A percentile compares a stretch with the other conserved stretches of the same genome.
Conservation (phyloP, 2,329 filamentous ascomycete genomes). For the Polytolypa hystricis region DNA sequence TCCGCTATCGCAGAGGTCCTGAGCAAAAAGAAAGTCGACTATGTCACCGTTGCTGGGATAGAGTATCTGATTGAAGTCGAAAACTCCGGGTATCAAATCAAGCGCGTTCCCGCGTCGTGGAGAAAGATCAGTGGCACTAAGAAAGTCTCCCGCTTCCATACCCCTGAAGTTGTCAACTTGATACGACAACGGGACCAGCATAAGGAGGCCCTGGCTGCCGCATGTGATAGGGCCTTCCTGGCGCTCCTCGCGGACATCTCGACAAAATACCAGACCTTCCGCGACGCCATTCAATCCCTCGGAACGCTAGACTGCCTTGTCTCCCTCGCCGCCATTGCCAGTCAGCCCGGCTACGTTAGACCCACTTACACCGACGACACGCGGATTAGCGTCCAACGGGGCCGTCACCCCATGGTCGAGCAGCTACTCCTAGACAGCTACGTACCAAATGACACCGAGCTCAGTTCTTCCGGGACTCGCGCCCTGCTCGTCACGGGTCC, state of each 20-base stretch:
- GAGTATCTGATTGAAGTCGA: slow-evolving; percentile 91
- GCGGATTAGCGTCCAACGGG: slow-evolving; percentile 58
- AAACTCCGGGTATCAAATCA: slow-evolving; percentile 59
- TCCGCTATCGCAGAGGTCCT: slow-evolving; percentile 59
- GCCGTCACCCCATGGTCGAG: slow-evolving; percentile 92
- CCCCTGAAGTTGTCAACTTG: slow-evolving; percentile 74
- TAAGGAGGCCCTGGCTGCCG: slow-evolving; percentile 82
- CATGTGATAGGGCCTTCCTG: slow-evolving; percentile 74
- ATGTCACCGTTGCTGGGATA: slow-evolving; percentile 76
- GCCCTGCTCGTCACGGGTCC: slow-evolving; percentile 88
- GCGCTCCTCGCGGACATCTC: slow-evolving; percentile 63
- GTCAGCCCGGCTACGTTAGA: slow-evolving; percentile 76
- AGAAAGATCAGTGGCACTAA: slow-evolving; percentile 91
- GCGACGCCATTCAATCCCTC: slow-evolving; percentile 77
- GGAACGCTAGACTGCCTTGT: slow-evolving; percentile 82
- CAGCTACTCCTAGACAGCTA: slow-evolving; percentile 75
- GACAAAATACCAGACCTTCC: slow-evolving; percentile 75
- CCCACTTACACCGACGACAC: slow-evolving; percentile 57
- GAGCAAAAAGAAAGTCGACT: slow-evolving; percentile 61
- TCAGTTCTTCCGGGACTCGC: slow-evolving; percentile 54
- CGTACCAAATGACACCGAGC: slow-evolving; percentile 75
- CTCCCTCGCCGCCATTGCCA: slow-evolving; percentile 72
- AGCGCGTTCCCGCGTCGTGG: slow-evolving; percentile 88
- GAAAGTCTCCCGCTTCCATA: slow-evolving; percentile 83
- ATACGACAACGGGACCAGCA: slow-evolving; percentile 85